Conservation (phyloP, 2,329 filamentous ascomycete genomes). For the Raffaelea ambrosiae region DNA sequence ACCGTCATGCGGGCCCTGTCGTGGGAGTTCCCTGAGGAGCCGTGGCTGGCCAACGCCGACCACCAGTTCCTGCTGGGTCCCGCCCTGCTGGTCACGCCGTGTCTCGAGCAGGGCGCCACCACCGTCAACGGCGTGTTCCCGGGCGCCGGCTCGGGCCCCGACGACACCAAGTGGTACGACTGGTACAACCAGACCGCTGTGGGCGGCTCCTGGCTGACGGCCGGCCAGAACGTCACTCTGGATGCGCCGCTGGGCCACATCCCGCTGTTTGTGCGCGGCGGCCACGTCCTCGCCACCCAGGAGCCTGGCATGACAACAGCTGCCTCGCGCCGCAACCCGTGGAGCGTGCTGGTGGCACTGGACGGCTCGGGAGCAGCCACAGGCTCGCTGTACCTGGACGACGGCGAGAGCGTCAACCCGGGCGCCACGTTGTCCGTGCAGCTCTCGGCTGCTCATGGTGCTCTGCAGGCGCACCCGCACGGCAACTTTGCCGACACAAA, state of each 20-base stretch:
- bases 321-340: slow-evolving; percentile 54
- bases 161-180: slow-evolving; percentile 58
- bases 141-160: slow-evolving; percentile 29
- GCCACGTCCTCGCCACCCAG: slow-evolving; percentile 58
- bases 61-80: slow-evolving; percentile 43
- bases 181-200: slow-evolving; percentile 64
- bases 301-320: slow-evolving; percentile 59
- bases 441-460: neutral
- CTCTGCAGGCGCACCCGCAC: neutral
- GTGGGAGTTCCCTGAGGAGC: slow-evolving; percentile 55
- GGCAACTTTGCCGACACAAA: slow-evolving; percentile 36
- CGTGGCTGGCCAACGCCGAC: slow-evolving; percentile 35
- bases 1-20: slow-evolving; percentile 64
- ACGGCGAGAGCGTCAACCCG: slow-evolving; percentile 56
- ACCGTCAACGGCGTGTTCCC: slow-evolving; percentile 36
- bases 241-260: slow-evolving; percentile 55
- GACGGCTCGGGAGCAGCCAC: slow-evolving; percentile 43
- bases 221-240: slow-evolving; percentile 31
- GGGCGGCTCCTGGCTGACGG: slow-evolving; percentile 15
- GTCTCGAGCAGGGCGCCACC: slow-evolving; percentile 33
- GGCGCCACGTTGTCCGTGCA: slow-evolving; percentile 4
- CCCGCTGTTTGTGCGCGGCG: slow-evolving; percentile 62
- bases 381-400: slow-evolving; percentile 63
- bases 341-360: slow-evolving; percentile 58
- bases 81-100: slow-evolving; percentile 39